Base-by-base conservation (phyloP, 2,329 filamentous ascomycete species). In the Cordyceps farinosa region DNA sequence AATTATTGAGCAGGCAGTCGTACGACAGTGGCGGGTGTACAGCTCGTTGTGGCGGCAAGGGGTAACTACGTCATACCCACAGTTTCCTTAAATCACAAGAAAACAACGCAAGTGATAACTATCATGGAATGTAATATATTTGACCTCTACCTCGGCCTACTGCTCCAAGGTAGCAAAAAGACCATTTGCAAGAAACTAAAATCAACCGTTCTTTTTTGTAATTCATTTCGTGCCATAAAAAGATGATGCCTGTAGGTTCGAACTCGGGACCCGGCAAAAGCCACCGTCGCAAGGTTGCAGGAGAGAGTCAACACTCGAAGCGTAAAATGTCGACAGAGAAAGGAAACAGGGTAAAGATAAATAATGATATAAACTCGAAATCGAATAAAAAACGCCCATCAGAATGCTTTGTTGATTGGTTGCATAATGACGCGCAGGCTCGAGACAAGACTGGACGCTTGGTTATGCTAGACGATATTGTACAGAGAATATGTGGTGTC, bases 51-150 rank as follows among this genome's bases (percentile, higher is more conserved):
- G 15, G 47, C 11, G 27, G 30, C 40, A 30, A 54, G 50, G 58
- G 50, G 58, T 36, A 47, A 29, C 50, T 61, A 61, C 58, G 58
- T 61, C 58, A 61, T 61, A 30, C 34, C 45, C 32, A 30, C 55
- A 48, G n/a, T 34, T 29, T 13, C 8, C 3, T 47, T 27, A 42
- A 10, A 54, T n/a, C 13, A 53, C 17, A 13, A 22, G 17, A 54
- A 54, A 54, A 61, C 30, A 61, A 7, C 50, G 50, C 58, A 54
- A 6, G 55, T 9, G 55, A 11, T 15, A 11, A 32, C 7, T 5
- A 38, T 47, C 22, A 40, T 51, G 40, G 13, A 61, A 29, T 38
- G 38, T 61, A 27, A 30, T 45, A 30, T 47, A 47, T 61, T 29
- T 29, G n/a, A 53, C 48, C 40, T 45, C 22, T 42, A 51, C 56